A percentile compares a stretch with the other conserved stretches of the same genome.
Conservation (phyloP, 2,329 filamentous ascomycete species). For the Zasmidium cellare region DNA sequence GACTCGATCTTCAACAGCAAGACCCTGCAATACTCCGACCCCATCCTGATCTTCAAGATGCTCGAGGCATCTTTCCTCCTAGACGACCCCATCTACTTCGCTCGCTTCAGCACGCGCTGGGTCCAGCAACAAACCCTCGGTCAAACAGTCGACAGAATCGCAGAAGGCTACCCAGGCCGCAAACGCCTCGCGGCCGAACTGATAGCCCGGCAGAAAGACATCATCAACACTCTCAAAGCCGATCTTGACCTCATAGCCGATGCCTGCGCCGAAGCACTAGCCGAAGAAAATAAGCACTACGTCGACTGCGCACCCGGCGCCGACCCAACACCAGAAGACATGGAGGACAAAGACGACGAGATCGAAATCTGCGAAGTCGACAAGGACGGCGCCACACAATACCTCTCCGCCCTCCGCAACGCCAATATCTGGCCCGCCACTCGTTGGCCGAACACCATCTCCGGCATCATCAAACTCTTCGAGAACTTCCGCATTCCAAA, state of each 20-base stretch:
- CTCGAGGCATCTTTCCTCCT: slow-evolving; percentile 28
- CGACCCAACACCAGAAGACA: slow-evolving; percentile 19
- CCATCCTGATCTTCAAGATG: slow-evolving; percentile 18
- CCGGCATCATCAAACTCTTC: slow-evolving; percentile 10
- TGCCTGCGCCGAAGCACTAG: slow-evolving; percentile 24
- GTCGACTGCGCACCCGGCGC: slow-evolving; percentile 31
- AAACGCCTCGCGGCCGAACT: slow-evolving; percentile 17
- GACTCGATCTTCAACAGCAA: slow-evolving; percentile 28
- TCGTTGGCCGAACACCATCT: slow-evolving; percentile 20
- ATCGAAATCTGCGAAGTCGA: slow-evolving; percentile 25
- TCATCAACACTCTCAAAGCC: slow-evolving; percentile 10
- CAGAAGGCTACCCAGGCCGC: slow-evolving; percentile 2
- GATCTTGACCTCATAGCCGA: slow-evolving; percentile 30
- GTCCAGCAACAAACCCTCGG: slow-evolving; percentile 15
- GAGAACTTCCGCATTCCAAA: slow-evolving; percentile 26
- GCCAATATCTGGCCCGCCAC: slow-evolving; percentile 30
- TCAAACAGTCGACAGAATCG: slow-evolving; percentile 1
- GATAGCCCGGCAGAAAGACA: slow-evolving; percentile 15
- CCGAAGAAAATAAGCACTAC: slow-evolving; percentile 26
- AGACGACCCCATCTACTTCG: slow-evolving; percentile 32
- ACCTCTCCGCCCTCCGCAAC: slow-evolving; percentile 29
- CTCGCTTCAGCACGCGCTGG: slow-evolving; percentile 29
- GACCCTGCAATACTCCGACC: slow-evolving; percentile 1
- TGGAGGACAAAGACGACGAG: background rate
- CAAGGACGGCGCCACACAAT: slow-evolving; percentile 21